Percentiles rank a stretch among this genome's conserved stretches.
Evolutionary conservation across 805 yeast genomes (phyloP).

Genomic region (Tetrapisispora fleetii): DNA sequence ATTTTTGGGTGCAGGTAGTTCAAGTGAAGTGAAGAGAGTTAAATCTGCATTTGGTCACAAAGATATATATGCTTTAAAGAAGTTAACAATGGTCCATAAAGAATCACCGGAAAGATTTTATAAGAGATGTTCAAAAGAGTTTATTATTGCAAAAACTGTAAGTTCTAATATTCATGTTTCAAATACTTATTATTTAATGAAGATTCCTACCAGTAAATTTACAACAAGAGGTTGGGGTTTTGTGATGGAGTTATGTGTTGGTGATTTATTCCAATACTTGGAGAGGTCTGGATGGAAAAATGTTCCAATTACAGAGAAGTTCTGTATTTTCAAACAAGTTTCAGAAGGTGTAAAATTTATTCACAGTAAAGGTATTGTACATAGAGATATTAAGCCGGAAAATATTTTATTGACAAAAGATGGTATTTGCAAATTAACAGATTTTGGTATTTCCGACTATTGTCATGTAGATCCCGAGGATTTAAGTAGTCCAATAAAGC

Average conservation of each 20-base stretch:
- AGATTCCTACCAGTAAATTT: conserved; percentile 45
- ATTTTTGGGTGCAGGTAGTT: conserved; percentile 63
- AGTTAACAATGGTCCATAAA: conserved; percentile 46
- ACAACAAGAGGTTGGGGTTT: conserved; percentile 70
- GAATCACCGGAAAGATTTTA: conserved; percentile 61
- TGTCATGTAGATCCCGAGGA: conserved; percentile 48
- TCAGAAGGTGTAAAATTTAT: conserved; percentile 50
- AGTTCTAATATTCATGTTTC: conserved; percentile 48
- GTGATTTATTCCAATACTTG: conserved; percentile 51
- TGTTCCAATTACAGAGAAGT: conserved; percentile 40
- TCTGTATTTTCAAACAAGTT: conserved; percentile 61
- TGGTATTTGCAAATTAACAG: conserved; percentile 61
- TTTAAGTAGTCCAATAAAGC: conserved; percentile 31
- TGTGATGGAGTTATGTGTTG: conserved; percentile 54
- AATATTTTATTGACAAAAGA: conserved; percentile 49
- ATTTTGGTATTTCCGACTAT: conserved; percentile 66
- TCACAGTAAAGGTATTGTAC: conserved; percentile 59
- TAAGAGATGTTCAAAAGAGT: conserved; percentile 54
- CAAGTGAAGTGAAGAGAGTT: conserved; percentile 51
- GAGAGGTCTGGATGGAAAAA: conserved; percentile 52
- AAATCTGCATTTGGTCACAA: conserved; percentile 28
- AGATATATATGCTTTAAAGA: conserved; percentile 53
- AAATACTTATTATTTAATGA: conserved; percentile 42
- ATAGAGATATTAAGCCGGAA: conserved; percentile 69
- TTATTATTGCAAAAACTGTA: conserved; percentile 44